Conservation (phyloP, 2,329 filamentous ascomycete genomes). For the Claviceps sp. region DNA sequence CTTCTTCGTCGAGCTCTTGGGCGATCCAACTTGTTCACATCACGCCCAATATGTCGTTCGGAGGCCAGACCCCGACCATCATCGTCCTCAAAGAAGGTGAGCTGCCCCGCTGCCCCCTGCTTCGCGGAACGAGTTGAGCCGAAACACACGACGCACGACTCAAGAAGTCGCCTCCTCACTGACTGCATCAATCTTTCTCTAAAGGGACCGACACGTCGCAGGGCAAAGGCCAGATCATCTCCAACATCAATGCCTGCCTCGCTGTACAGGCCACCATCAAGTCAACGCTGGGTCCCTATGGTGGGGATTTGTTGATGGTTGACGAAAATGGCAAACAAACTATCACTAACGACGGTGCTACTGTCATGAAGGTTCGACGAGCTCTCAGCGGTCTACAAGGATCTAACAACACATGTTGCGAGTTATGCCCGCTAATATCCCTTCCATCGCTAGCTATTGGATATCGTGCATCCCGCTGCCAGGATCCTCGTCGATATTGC, state of each 20-base stretch:
- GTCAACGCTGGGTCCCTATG: slow-evolving; percentile 89
- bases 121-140: neutral
- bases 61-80: slow-evolving; percentile 93
- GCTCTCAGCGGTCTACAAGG: neutral
- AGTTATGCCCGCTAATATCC: neutral
- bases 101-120: slow-evolving; percentile 24
- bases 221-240: slow-evolving; percentile 89
- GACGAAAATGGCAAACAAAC: slow-evolving; percentile 93
- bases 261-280: slow-evolving; percentile 94
- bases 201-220: slow-evolving; percentile 93
- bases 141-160: neutral
- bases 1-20: slow-evolving; percentile 6
- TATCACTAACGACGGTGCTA: slow-evolving; percentile 97
- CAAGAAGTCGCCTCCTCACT: slow-evolving; percentile 1
- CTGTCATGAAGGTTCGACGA: slow-evolving; percentile 79
- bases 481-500: slow-evolving; percentile 97
- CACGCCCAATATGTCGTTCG: slow-evolving; percentile 67
- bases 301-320: slow-evolving; percentile 89
- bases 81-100: slow-evolving; percentile 93
- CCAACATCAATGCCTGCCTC: slow-evolving; percentile 96
- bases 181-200: neutral
- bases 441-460: slow-evolving; percentile 55
- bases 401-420: neutral
- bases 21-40: slow-evolving; percentile 3
- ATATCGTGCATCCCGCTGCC: slow-evolving; percentile 95